phyloP scores from a whole-genome alignment of 805 yeast species.

The Kazachstania bromeliacearum region DNA sequence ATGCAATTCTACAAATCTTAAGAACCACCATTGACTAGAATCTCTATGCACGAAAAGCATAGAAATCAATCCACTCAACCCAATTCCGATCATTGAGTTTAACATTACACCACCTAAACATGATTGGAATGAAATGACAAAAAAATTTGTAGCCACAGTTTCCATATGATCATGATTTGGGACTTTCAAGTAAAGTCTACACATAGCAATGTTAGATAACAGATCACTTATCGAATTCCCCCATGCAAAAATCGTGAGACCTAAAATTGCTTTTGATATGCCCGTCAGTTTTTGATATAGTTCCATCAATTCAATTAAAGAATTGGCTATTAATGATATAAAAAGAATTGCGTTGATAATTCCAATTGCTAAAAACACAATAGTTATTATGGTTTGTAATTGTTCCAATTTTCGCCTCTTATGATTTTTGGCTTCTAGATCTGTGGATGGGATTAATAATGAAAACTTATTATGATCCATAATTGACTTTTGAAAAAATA shows the following conservation, averaged over 20 bases:
- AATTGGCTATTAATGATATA: constrained; percentile 28
- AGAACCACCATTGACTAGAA: constrained; percentile 17
- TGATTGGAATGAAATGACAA: constrained; percentile 85
- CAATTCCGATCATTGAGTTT: constrained; percentile 72
- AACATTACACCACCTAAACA: constrained; percentile 90
- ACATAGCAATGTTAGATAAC: constrained; percentile 75
- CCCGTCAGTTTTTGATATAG: constrained; percentile 25
- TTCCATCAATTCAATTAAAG: constrained; percentile 28
- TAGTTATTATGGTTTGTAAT: constrained; percentile 10
- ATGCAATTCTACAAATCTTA: constrained; percentile 15
- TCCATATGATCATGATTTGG: constrained; percentile 17
- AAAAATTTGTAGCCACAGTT: constrained; percentile 47
- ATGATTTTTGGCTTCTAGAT: constrained; percentile 8
- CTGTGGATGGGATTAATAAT: constrained; percentile 9
- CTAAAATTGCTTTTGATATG: constrained; percentile 75
- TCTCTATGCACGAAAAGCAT: constrained; percentile 19
- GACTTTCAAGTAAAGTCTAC: constrained; percentile 38
- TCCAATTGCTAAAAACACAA: constrained; percentile 16
- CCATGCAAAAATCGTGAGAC: constrained; percentile 84
- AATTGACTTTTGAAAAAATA: constrained; percentile 7
- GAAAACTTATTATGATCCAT: constrained; percentile 17
- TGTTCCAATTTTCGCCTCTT: constrained; percentile 14
- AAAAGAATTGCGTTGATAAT: constrained; percentile 27
- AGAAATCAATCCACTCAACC: constrained; percentile 56
- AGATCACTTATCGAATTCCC: constrained; percentile 93